Conservation (phyloP, 306 rosid species). For the Myrica gale region DNA sequence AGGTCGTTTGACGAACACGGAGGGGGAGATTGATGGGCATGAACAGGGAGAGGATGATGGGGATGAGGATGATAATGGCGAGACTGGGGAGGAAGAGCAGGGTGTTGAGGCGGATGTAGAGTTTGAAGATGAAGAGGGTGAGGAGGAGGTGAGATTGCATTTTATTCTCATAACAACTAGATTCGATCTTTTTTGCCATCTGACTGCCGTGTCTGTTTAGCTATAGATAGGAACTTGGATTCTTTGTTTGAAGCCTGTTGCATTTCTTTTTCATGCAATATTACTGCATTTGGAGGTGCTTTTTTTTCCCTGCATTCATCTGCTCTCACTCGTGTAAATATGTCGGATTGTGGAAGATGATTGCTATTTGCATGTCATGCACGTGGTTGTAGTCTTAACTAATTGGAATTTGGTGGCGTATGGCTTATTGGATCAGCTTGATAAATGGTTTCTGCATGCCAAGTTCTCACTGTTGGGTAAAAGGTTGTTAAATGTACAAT, state of each 20-base stretch:
- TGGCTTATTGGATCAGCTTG: neutral
- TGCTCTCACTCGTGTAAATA: neutral
- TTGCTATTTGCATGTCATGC: neutral
- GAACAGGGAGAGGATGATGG: conserved; percentile 91
- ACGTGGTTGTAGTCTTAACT: neutral
- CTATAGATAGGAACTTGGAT: neutral
- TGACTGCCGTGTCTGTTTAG: neutral
- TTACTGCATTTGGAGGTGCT: neutral
- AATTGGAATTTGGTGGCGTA: neutral
- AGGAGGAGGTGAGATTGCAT: conserved; percentile 70
- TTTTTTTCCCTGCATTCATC: neutral
- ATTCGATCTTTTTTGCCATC: neutral
- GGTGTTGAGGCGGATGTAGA: conserved; percentile 60
- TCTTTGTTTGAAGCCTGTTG: neutral
- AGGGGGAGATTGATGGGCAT: conserved; percentile 91
- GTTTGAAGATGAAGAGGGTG: conserved; percentile 61
- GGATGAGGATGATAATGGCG: conserved; percentile 78
- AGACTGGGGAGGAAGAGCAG: conserved; percentile 77
- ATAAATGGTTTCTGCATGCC: neutral
- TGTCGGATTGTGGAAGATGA: neutral
- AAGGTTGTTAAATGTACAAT: too few species aligned
- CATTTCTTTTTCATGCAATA: neutral
- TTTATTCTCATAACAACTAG: neutral
- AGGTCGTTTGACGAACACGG: conserved; percentile 58
- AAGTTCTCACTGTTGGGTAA: neutral